Conservation (phyloP, 2,329 filamentous ascomycete genomes). For the Bisporella sp. region DNA sequence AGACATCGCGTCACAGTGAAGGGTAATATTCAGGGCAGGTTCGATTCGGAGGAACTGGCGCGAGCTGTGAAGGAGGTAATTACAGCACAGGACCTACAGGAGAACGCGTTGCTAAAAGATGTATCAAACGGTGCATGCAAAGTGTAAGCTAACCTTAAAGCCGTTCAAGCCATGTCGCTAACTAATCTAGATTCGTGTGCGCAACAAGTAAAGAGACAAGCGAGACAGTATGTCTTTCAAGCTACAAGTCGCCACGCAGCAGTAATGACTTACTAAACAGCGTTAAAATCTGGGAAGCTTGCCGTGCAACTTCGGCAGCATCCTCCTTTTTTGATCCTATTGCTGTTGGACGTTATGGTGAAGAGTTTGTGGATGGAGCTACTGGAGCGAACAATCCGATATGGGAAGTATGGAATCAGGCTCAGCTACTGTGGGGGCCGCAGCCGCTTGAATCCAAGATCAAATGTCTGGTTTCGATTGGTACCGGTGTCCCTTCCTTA, state of each 20-base stretch:
- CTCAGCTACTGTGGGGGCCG: constrained; percentile 28
- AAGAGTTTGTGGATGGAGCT: constrained; percentile 36
- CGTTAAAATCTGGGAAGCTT: constrained; percentile 35
- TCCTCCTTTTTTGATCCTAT: background rate
- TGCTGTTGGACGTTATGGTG: background rate
- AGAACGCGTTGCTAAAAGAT: constrained; percentile 24
- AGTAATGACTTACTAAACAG: constrained; percentile 5
- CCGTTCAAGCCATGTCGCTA: background rate
- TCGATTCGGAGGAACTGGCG: constrained; percentile 7
- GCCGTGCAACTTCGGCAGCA: constrained; percentile 27
- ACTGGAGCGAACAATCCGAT: constrained; percentile 40
- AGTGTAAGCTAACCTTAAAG: constrained; percentile 17
- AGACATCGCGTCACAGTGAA: constrained; percentile 4
- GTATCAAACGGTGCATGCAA: constrained; percentile 19
- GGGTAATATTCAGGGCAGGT: constrained; percentile 12
- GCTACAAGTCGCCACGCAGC: constrained; percentile 24
- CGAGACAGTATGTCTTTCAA: constrained; percentile 27
- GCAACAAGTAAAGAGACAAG: constrained; percentile 26
- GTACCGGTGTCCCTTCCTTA: constrained; percentile 28
- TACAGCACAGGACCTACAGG: constrained; percentile 11
- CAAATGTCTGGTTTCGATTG: constrained; percentile 33
- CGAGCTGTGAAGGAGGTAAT: constrained; percentile 19
- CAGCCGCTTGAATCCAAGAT: constrained; percentile 24
- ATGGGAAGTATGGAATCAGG: constrained; percentile 32
- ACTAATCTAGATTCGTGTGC: constrained; percentile 21